These are phyloP conservation scores for Saccharomycopsis vini DNA, from an alignment of 805 yeast genomes.

Conservation along the genomic window DNA sequence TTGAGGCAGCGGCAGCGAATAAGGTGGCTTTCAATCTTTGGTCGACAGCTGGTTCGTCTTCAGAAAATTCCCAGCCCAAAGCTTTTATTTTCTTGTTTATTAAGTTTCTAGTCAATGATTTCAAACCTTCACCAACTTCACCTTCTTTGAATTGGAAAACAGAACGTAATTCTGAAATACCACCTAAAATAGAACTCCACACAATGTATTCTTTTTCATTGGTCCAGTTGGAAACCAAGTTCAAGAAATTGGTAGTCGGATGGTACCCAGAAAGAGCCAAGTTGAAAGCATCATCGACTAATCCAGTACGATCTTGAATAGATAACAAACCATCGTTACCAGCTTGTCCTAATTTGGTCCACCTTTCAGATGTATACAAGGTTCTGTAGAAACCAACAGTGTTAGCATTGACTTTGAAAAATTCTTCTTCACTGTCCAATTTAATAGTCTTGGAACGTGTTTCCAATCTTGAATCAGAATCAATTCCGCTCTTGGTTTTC, in stretches of 20 bases:
- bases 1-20: slow-evolving; percentile 49
- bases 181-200: slow-evolving; percentile 51
- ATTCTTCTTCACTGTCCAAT: slow-evolving; percentile 34
- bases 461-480: slow-evolving; percentile 48
- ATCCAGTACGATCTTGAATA: slow-evolving; percentile 70
- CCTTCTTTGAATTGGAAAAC: slow-evolving; percentile 50
- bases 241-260: slow-evolving; percentile 50
- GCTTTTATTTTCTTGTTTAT: slow-evolving; percentile 43
- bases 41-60: slow-evolving; percentile 45
- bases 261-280: slow-evolving; percentile 64
- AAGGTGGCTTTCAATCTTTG: slow-evolving; percentile 61
- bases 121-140: slow-evolving; percentile 37
- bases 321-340: slow-evolving; percentile 50
- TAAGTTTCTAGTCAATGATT: slow-evolving; percentile 44
- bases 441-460: slow-evolving; percentile 39
- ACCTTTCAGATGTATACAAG: slow-evolving; percentile 58
- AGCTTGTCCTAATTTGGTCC: slow-evolving; percentile 57
- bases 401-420: slow-evolving; percentile 64
- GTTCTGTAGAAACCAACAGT: slow-evolving; percentile 73
- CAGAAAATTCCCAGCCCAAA: slow-evolving; percentile 58
- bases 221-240: slow-evolving; percentile 52
- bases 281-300: slow-evolving; percentile 72
- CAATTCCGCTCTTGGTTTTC: slow-evolving; percentile 49
- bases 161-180: slow-evolving; percentile 39
- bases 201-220: slow-evolving; percentile 54